Evolutionary conservation across 2,329 filamentous ascomycete genomes (phyloP).

Genomic region (Juglanconis juglandina): DNA sequence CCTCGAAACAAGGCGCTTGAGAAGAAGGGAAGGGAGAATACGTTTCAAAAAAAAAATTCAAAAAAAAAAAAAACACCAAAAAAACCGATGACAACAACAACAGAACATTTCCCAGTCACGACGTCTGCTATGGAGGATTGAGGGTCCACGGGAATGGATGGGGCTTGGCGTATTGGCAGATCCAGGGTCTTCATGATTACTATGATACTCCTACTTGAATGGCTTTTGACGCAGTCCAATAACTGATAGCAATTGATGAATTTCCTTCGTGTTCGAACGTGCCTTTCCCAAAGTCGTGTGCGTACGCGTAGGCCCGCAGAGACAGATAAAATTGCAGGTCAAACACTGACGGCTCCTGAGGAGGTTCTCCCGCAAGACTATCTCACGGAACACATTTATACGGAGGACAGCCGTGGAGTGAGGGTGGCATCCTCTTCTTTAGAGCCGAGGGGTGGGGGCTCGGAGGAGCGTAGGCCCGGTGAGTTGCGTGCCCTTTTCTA

Average conservation of each 20-base stretch:
- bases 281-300: not conserved
- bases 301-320: not conserved
- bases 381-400: too few relatives aligned
- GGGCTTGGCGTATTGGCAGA: slow-evolving; percentile 5
- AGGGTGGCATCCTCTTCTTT: too few relatives aligned
- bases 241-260: slow-evolving; percentile 12
- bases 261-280: not conserved
- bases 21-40: too few relatives aligned
- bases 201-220: slow-evolving; percentile 1
- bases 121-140: not conserved
- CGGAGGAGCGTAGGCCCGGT: too few relatives aligned
- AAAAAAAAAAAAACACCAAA: not conserved
- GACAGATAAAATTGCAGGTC: not conserved
- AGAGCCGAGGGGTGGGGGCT: too few relatives aligned
- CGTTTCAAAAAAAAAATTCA: not conserved
- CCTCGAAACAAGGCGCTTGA: too few relatives aligned
- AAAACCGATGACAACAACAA: not conserved
- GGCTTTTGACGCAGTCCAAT: not conserved
- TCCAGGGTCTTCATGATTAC: not conserved
- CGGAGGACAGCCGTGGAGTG: too few relatives aligned
- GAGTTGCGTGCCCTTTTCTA: too few relatives aligned
- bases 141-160: not conserved
- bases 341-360: not conserved
- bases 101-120: slow-evolving; percentile 7
- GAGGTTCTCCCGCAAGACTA: too few relatives aligned